These are phyloP conservation scores for Colletotrichum lentis DNA, from an alignment of 2,329 filamentous ascomycete species.

Conservation along the genomic window DNA sequence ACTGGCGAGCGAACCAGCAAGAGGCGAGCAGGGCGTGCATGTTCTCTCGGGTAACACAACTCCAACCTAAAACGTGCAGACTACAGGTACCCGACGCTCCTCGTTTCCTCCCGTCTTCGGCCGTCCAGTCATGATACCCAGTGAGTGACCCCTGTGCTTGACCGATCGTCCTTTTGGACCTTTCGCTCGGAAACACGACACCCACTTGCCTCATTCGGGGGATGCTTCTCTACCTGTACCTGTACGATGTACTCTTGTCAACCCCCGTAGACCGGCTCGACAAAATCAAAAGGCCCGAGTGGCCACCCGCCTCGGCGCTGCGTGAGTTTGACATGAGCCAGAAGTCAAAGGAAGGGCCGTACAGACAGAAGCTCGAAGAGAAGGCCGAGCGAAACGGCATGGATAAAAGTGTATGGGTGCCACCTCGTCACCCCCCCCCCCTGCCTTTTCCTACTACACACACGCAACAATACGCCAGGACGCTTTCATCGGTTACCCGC, in stretches of 20 bases:
- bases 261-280: background rate
- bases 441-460: too few species aligned
- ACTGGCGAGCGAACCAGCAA: background rate
- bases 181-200: background rate
- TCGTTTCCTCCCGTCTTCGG: conserved; percentile 17
- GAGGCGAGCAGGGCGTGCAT: conserved; percentile 14
- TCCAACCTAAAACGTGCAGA: too few species aligned
- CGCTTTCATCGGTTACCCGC: background rate
- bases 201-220: conserved; percentile 14
- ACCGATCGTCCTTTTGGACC: background rate
- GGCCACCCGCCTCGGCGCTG: conserved; percentile 17
- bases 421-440: background rate
- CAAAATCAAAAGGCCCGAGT: conserved; percentile 13
- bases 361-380: background rate
- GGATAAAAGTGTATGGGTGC: conserved; percentile 36
- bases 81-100: background rate
- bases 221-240: background rate
- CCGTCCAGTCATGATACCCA: conserved; percentile 2
- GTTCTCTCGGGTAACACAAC: conserved; percentile 16
- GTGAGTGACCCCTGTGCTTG: too few species aligned
- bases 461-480: background rate
- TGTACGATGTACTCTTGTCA: too few species aligned
- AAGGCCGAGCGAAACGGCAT: conserved; percentile 1
- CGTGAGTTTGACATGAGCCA: conserved; percentile 29
- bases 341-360: conserved; percentile 20